phyloP scores from a whole-genome alignment of 768 basidiomycete genomes.

The Hydnum rufescens region DNA sequence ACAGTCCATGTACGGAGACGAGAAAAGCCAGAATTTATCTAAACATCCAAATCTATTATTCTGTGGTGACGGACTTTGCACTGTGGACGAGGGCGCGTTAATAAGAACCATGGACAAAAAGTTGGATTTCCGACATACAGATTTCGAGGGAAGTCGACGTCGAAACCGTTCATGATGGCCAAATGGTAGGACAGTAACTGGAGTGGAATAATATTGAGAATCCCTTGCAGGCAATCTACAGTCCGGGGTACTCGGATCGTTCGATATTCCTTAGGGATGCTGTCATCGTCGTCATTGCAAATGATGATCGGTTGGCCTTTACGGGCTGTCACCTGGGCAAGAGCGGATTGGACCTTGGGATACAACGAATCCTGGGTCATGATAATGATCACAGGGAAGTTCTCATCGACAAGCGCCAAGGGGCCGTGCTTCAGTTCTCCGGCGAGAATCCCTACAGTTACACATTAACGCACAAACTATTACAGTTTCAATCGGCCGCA shows the following conservation, averaged over 20 bases:
- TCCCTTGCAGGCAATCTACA: constrained; percentile 83
- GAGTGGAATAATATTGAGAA: constrained; percentile 91
- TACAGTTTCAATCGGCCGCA: constrained; percentile 11
- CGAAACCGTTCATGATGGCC: constrained; percentile 86
- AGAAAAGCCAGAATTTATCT: too few relatives aligned
- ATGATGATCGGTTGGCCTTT: constrained; percentile 90
- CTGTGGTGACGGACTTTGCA: constrained; percentile 11
- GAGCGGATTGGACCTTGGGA: constrained; percentile 93
- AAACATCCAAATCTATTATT: background rate
- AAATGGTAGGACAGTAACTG: constrained; percentile 93
- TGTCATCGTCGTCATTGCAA: constrained; percentile 81
- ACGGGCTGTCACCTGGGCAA: constrained; percentile 91
- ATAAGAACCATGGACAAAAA: background rate
- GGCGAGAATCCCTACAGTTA: constrained; percentile 71
- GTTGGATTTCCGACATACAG: constrained; percentile 23
- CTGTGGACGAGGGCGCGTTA: background rate
- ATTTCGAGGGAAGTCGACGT: constrained; percentile 97
- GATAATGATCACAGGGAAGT: constrained; percentile 96
- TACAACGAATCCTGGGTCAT: constrained; percentile 99
- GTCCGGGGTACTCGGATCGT: constrained; percentile 91
- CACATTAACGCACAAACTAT: background rate
- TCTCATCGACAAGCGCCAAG: constrained; percentile 92
- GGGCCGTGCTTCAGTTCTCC: constrained; percentile 99
- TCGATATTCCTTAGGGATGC: constrained; percentile 51
- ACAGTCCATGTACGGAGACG: too few relatives aligned